Percentiles rank a stretch among this genome's conserved stretches.
phyloP scores from a whole-genome alignment of 2,329 filamentous ascomycete genomes.

The Pseudogymnoascus sp. region DNA sequence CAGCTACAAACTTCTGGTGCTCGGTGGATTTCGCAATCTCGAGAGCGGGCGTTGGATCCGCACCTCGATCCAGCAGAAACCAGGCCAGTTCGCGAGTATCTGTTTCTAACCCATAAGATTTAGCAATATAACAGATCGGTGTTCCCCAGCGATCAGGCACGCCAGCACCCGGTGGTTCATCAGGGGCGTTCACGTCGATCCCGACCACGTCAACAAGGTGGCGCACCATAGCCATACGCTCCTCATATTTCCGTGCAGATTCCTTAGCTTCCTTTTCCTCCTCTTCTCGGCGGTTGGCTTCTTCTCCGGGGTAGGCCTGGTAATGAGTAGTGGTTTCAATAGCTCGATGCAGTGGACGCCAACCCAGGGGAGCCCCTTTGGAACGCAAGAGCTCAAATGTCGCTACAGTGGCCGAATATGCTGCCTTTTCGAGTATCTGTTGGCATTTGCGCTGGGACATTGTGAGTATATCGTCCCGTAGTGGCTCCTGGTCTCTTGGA shows the following conservation, averaged over 20 bases:
- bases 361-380: conserved; percentile 11
- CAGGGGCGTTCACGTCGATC: conserved; percentile 9
- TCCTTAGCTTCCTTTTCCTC: neutral
- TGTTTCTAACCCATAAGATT: neutral
- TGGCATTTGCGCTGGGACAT: neutral
- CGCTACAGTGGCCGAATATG: conserved; percentile 3
- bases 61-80: conserved; percentile 11
- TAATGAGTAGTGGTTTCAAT: neutral
- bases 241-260: conserved; percentile 1
- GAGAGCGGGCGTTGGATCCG: conserved; percentile 8
- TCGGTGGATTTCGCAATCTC: neutral
- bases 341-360: conserved; percentile 8
- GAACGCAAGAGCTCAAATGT: conserved; percentile 12
- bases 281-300: neutral
- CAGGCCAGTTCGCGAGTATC: conserved; percentile 4
- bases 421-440: conserved; percentile 7
- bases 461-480: neutral
- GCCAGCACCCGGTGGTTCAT: neutral
- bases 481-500: neutral
- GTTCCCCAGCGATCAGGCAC: conserved; percentile 1
- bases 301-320: neutral
- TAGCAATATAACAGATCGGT: conserved; percentile 9
- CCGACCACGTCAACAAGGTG: conserved; percentile 10
- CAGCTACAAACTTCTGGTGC: neutral
- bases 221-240: conserved; percentile 12